Evolutionary conservation across 345 rosid genomes (phyloP).

Genomic region (Brassica nigra): DNA sequence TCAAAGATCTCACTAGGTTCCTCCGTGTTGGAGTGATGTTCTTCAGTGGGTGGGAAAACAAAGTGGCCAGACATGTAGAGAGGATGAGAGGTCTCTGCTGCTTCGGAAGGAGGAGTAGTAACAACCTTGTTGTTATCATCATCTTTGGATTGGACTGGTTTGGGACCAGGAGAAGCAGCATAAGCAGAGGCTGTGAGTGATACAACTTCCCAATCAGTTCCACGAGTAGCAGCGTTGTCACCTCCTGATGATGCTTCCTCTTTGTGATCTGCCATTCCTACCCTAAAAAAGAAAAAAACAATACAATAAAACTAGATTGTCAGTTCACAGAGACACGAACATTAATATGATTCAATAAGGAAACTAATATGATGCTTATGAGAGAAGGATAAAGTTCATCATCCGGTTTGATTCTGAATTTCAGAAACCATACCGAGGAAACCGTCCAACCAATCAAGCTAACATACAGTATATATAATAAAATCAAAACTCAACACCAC

Average conservation of each 20-base stretch:
- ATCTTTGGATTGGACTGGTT: conserved; percentile 25
- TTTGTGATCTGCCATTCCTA: not conserved
- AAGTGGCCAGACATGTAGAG: conserved; percentile 85
- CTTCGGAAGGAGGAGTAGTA: conserved; percentile 34
- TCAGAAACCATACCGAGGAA: not conserved
- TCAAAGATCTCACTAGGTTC: conserved; percentile 42
- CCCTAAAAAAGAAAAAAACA: not conserved
- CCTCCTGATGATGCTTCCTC: conserved; percentile 1
- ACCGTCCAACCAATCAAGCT: not conserved
- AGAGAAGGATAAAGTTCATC: too few species aligned
- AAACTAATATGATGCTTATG: too few species aligned
- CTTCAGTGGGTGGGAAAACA: conserved; percentile 56
- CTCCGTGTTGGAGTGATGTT: conserved; percentile 43
- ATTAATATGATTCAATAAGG: too few species aligned
- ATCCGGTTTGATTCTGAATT: not conserved
- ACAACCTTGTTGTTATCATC: conserved; percentile 36
- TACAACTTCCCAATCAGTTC: not conserved
- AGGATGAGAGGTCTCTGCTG: conserved; percentile 65
- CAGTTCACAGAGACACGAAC: not conserved
- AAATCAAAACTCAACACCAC: not conserved
- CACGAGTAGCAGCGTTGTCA: not conserved
- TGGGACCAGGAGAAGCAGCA: conserved; percentile 49
- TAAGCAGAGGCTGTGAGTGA: not conserved
- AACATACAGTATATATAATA: too few species aligned
- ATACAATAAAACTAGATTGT: not conserved